phyloP scores from a whole-genome alignment of 139 green algal species.

The Ulvella scutata region DNA sequence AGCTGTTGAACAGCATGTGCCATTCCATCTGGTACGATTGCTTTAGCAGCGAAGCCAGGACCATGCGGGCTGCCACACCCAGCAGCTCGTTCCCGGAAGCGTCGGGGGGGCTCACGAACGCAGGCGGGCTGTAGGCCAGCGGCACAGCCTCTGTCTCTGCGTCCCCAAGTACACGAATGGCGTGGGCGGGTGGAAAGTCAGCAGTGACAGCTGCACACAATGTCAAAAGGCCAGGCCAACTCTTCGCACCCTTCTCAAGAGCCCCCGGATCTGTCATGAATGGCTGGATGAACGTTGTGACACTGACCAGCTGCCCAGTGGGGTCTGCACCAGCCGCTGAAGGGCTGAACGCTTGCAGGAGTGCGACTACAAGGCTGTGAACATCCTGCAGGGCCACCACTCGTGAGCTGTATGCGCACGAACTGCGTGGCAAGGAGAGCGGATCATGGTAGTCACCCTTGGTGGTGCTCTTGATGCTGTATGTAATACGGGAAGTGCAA shows the following conservation, averaged over 20 bases:
- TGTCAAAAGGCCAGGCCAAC: neutral
- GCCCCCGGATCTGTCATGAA: neutral
- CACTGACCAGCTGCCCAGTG: neutral
- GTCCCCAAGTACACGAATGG: neutral
- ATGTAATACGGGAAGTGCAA: too few species aligned
- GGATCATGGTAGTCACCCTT: too few species aligned
- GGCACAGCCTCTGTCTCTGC: neutral
- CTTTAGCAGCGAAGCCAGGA: neutral
- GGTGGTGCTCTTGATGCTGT: too few species aligned
- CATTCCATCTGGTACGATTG: slow-evolving; percentile 17
- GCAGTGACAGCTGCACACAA: neutral
- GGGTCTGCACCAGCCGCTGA: neutral
- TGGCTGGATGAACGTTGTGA: neutral
- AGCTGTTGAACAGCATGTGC: slow-evolving; percentile 33
- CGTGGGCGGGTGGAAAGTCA: neutral
- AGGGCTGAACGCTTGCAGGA: neutral
- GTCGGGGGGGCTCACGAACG: neutral
- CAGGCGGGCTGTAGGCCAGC: neutral
- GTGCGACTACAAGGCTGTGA: neutral
- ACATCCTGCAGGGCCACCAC: neutral
- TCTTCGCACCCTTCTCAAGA: neutral
- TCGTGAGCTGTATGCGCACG: too few species aligned
- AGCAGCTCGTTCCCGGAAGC: neutral
- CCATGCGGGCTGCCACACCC: neutral
- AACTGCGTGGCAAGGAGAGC: too few species aligned